Evolutionary conservation across 1,284 basidiomycete species (phyloP), one percentile per base, ranked within the genome.

Genomic region (Sphaerobolus stellatus): DNA sequence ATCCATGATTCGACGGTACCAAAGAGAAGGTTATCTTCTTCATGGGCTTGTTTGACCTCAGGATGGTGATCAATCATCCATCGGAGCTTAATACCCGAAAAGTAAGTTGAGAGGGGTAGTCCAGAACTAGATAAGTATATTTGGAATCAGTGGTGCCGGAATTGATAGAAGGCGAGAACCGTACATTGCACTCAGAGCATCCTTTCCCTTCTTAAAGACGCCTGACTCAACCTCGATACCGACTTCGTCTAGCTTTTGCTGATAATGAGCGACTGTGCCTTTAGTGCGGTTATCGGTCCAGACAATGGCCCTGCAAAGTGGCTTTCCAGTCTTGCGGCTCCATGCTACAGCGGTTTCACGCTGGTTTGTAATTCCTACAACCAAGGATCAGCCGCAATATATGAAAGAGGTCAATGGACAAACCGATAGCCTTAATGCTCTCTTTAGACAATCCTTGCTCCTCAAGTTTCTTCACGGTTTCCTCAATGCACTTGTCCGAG

Each of bases 1-100:
- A 98, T 82, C 94, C 96, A 99, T 30, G 90, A 93, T 71, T 99
- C 97, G 54, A 99, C 87, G 1, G 97, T 99, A 29, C 96, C 96
- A 64, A 98, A 95, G 45, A 88, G 74, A 29, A 99, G 79, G 62
- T 92, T 83, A 67, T 93, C 92, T 47, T 81, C 74, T 36, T 91
- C 86, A 68, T 95, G 88, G 0, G 96, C 95, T 57, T 83, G 78
- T 46, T 79, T 73, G 45, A 98, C 94, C 33, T 84, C 82, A n/a
- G 82, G 79, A 62, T 90, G 73, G 69, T 98, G 86, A 69, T 96
- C 90, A 58, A 97, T 83, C 89, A 99, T 94, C 96, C 96, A 99
- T 45, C 90, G 83, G 56, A 98, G 78, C 75, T 98, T 99, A 72
- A 96, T 88, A 3, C 90, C 94, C 8, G 94, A 95, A 73, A 98